phyloP scores from a whole-genome alignment of 257 asterid genomes.

The Verbena officinalis region DNA sequence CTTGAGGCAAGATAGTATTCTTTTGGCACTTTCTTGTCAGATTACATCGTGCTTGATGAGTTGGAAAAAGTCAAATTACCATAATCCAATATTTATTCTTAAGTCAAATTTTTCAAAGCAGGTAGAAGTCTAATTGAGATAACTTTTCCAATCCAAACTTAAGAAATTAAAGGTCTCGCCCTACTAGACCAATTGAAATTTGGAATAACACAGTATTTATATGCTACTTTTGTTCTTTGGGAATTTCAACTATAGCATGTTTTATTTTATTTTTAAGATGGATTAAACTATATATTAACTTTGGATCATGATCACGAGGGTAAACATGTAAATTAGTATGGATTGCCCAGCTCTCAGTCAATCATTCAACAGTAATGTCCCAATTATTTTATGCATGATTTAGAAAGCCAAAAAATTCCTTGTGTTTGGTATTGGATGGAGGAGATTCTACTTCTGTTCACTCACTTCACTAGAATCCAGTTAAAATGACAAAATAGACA shows the following conservation, averaged over 20 bases:
- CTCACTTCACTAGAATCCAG: conserved; percentile 30
- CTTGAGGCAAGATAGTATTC: conserved; percentile 34
- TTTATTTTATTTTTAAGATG: neutral
- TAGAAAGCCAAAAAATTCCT: conserved; percentile 7
- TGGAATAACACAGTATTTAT: no score
- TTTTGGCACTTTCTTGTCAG: conserved; percentile 76
- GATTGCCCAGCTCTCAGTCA: neutral
- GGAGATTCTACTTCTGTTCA: conserved; percentile 34
- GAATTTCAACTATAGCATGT: neutral
- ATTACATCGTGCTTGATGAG: conserved; percentile 44
- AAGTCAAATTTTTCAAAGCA: neutral
- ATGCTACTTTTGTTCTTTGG: no score
- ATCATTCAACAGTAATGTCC: conserved; percentile 1
- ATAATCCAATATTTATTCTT: neutral
- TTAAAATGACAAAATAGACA: conserved; percentile 32
- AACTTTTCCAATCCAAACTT: no score
- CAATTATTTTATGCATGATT: conserved; percentile 1
- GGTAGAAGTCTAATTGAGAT: no score
- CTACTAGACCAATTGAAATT: no score
- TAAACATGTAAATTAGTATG: neutral
- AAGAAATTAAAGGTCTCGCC: no score
- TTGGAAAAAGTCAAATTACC: conserved; percentile 39
- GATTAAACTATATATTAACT: neutral
- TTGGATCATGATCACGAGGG: neutral
- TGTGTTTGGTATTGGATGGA: conserved; percentile 12